These are phyloP conservation scores for Saccharomyces hybrid DNA, from an alignment of 1,139 yeast species.

Conservation along the genomic window DNA sequence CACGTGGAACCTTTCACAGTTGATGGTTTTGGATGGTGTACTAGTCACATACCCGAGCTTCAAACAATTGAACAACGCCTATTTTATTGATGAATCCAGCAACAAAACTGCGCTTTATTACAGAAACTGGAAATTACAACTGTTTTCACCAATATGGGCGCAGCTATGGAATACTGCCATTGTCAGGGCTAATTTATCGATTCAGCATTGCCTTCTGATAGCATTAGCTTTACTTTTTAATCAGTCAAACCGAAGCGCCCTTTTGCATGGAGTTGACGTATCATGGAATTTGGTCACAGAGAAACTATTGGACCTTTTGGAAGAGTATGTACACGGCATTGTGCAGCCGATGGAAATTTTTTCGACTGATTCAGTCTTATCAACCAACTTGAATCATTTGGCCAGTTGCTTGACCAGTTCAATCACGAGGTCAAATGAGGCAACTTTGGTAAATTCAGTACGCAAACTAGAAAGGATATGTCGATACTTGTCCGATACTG, in stretches of 20 bases:
- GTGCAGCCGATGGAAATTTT: background rate
- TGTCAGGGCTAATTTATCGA: background rate
- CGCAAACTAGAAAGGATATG: background rate
- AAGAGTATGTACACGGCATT: background rate
- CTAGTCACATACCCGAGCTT: slow-evolving; percentile 16
- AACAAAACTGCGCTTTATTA: slow-evolving; percentile 13
- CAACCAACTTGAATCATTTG: background rate
- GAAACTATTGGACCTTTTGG: background rate
- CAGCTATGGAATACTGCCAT: slow-evolving; percentile 4
- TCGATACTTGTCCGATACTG: background rate
- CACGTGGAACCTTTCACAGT: slow-evolving; percentile 19
- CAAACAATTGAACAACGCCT: slow-evolving; percentile 12
- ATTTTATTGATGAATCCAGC: slow-evolving; percentile 20
- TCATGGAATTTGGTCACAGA: background rate
- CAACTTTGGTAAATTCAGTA: background rate
- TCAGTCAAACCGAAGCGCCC: background rate
- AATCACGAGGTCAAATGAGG: background rate
- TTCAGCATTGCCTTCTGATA: background rate
- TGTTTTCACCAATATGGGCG: slow-evolving; percentile 22
- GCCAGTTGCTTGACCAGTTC: background rate
- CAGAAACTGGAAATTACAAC: slow-evolving; percentile 15
- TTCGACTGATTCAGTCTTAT: background rate
- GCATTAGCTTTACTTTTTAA: background rate
- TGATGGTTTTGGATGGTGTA: slow-evolving; percentile 24
- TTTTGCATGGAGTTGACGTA: background rate